Percentiles rank a stretch among this genome's conserved stretches.
Evolutionary conservation across 169 alveolate species (phyloP).

Genomic region (Miamiensis avidus): DNA sequence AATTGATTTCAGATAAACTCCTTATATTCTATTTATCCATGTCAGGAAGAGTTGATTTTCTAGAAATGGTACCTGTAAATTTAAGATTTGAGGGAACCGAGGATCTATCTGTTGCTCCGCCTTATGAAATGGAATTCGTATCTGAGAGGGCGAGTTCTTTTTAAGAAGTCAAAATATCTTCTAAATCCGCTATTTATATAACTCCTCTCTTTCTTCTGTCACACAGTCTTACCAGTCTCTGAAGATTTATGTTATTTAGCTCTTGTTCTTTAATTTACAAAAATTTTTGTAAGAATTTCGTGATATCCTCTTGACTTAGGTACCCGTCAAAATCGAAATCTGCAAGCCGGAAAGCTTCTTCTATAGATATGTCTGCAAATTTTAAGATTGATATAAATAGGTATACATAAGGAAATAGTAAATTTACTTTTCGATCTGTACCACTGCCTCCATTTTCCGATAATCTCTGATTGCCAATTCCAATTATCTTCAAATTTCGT

Average conservation of each 20-base stretch:
- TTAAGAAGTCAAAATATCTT: too few species aligned
- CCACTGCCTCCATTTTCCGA: background rate
- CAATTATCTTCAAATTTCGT: constrained; percentile 11
- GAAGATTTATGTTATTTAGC: too few species aligned
- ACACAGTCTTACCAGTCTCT: background rate
- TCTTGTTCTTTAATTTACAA: background rate
- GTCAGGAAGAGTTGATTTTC: too few species aligned
- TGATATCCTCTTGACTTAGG: background rate
- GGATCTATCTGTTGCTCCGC: too few species aligned
- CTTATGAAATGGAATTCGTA: too few species aligned
- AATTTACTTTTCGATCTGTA: background rate
- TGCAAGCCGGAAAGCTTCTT: constrained; percentile 16
- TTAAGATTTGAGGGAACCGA: too few species aligned
- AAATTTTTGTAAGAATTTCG: too few species aligned
- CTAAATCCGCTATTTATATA: background rate
- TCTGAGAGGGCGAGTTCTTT: too few species aligned
- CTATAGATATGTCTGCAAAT: background rate
- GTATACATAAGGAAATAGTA: background rate
- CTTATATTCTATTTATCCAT: too few species aligned
- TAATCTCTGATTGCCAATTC: constrained; percentile 2
- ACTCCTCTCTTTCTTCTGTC: background rate
- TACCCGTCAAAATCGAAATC: constrained; percentile 28
- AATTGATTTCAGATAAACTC: too few species aligned
- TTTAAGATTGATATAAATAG: background rate
- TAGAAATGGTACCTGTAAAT: too few species aligned